Percentiles rank a stretch among this genome's conserved stretches.
phyloP scores from a whole-genome alignment of 2,329 filamentous ascomycete genomes.

The Dothistroma pini region DNA sequence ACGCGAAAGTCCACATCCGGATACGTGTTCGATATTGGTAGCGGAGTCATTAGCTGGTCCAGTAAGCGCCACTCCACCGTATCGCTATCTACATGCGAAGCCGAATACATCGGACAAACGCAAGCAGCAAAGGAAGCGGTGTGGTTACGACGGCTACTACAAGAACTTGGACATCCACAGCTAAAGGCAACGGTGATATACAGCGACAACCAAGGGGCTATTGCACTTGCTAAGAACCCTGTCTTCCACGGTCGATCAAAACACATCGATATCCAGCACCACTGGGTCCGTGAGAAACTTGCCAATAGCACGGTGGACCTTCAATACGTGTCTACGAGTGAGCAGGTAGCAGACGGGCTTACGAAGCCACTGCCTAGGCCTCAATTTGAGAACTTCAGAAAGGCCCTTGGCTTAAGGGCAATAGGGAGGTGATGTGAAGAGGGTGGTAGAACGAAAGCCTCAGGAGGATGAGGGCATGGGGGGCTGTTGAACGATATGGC shows the following conservation, averaged over 20 bases:
- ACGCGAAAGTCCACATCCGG: slow-evolving; percentile 25
- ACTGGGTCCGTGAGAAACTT: slow-evolving; percentile 6
- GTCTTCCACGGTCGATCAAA: slow-evolving; percentile 6
- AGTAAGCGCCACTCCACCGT: slow-evolving; percentile 22
- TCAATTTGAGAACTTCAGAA: too few species aligned
- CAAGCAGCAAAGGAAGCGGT: slow-evolving; percentile 26
- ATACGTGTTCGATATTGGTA: slow-evolving; percentile 24
- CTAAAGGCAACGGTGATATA: slow-evolving; percentile 4
- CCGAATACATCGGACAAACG: slow-evolving; percentile 23
- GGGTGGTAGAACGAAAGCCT: too few species aligned
- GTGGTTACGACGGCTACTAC: slow-evolving; percentile 16
- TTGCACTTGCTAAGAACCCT: slow-evolving; percentile 7
- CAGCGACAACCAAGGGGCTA: slow-evolving; percentile 10
- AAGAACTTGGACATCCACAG: neutral
- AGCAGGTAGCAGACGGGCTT: too few species aligned
- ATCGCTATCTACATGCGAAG: slow-evolving; percentile 24
- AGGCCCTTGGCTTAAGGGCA: too few species aligned
- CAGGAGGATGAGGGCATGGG: too few species aligned
- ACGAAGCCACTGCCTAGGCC: too few species aligned
- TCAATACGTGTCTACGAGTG: too few species aligned
- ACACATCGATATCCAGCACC: slow-evolving; percentile 2
- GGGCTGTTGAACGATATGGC: too few species aligned
- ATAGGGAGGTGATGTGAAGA: too few species aligned
- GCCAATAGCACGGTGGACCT: too few species aligned
- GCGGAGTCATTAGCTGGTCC: slow-evolving; percentile 22